Evolutionary conservation across 2,329 filamentous ascomycete genomes (phyloP), one percentile per base, ranked within the genome.

Genomic region (Colletotrichum euphorbiae): DNA sequence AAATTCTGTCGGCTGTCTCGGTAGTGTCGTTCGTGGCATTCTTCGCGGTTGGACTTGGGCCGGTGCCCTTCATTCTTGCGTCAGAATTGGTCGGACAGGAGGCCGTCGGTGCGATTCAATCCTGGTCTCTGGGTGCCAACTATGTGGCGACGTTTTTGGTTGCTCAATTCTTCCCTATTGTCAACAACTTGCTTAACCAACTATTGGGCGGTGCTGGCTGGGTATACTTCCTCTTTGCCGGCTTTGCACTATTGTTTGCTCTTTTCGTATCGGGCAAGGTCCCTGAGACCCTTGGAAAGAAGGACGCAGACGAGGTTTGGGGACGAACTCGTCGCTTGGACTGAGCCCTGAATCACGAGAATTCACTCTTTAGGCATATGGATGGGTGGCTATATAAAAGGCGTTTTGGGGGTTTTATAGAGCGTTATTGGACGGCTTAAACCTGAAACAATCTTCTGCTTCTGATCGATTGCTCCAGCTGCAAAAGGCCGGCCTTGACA

Each of bases 151-250:
- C 95, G 0, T 98, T 98, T 75, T 73, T 97, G 21, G 94, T 99
- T 2, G 94, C 95, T 0, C 94, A 98, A 74, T 97, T 97, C 80
- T 98, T 99, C 83, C 95, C 96, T 0, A 86, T 98, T 19, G 79
- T 97, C 69, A 97, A 97, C 75, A 87, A 89, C 48, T 87, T 86
- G 3, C 80, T 98, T 58, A 94, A 91, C 74, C 77, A 80, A 0
- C 74, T 79, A 3, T 77, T 90, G 11, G 88, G 92, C 0, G 91
- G 90, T 0, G 86, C 90, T 3, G 94, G 95, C 1, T 92, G 91
- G 82, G 91, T 96, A 0, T 99, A 97, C 77, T 97, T 96, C 76
- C 84, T 97, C n/a, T 99, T 99, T 78, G 90, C 93, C 0, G 90
- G 78, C 0, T 80, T 97, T 69, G 94, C 93, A 0, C 82, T 84